Conservation (phyloP, 805 yeast genomes). For the Wickerhamiella vanderwaltii region DNA sequence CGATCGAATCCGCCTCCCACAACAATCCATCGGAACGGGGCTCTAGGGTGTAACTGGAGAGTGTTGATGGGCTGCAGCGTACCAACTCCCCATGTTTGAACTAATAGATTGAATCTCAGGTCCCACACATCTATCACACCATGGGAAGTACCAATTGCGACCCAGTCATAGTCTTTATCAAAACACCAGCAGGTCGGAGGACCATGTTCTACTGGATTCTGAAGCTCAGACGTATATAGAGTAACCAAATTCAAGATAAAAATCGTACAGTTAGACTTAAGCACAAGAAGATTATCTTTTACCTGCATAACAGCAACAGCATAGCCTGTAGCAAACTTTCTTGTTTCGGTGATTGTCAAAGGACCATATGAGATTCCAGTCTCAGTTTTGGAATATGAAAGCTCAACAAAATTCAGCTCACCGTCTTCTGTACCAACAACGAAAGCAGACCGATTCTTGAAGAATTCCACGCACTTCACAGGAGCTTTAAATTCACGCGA, state of each 20-base stretch:
- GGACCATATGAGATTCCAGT: constrained; percentile 11
- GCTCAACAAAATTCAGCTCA: constrained; percentile 27
- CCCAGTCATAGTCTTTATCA: constrained; percentile 46
- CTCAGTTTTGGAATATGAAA: constrained; percentile 16
- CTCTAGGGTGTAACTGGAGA: constrained; percentile 36
- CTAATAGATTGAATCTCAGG: constrained; percentile 46
- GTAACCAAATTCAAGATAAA: constrained; percentile 44
- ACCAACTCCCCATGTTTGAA: constrained; percentile 52
- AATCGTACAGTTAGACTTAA: constrained; percentile 20
- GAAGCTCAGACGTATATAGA: constrained; percentile 36
- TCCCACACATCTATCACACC: constrained; percentile 80
- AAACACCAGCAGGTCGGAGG: constrained; percentile 47
- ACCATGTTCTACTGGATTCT: constrained; percentile 55
- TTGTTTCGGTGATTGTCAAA: constrained; percentile 4
- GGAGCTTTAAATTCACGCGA: constrained; percentile 31
- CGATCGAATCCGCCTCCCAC: constrained; percentile 56
- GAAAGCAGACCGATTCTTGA: constrained; percentile 45
- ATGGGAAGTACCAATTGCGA: constrained; percentile 58
- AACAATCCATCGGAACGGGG: constrained; percentile 36
- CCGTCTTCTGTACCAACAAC: constrained; percentile 45
- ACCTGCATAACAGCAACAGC: constrained; percentile 36
- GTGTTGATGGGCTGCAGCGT: constrained; percentile 39
- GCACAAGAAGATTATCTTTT: constrained; percentile 13
- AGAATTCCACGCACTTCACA: constrained; percentile 39
- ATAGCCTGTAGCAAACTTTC: constrained; percentile 25